Conservation (phyloP, 208 protist genomes). For the Acanthamoeba triangularis region DNA sequence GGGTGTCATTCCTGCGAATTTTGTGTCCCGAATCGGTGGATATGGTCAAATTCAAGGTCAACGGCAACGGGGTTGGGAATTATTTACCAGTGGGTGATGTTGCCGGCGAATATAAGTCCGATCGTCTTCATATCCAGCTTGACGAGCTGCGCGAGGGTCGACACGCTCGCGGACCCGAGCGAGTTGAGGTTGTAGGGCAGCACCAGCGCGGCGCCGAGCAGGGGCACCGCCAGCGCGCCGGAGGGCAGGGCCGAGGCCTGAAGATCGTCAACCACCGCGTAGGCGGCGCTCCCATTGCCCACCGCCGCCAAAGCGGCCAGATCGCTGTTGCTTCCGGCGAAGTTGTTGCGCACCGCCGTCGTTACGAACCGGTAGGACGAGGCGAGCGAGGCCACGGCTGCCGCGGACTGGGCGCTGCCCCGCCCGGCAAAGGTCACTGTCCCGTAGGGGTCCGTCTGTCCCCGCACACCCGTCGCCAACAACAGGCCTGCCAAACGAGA, state of each 20-base stretch:
- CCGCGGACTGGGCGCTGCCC: neutral
- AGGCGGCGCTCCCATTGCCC: neutral
- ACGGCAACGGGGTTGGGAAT: too few relatives aligned
- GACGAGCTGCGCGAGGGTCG: neutral
- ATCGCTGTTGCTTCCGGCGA: neutral
- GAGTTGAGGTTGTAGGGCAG: neutral
- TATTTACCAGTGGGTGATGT: slow-evolving; percentile 35
- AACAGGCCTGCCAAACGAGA: neutral
- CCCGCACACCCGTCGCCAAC: neutral
- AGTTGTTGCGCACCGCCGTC: neutral
- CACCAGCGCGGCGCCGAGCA: slow-evolving; percentile 15
- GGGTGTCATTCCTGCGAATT: neutral
- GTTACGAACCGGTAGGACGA: slow-evolving; percentile 3
- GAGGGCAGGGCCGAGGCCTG: neutral
- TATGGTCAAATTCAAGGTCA: too few relatives aligned
- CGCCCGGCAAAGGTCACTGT: neutral
- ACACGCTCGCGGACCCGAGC: neutral
- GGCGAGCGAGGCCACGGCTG: neutral
- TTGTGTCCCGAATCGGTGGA: neutral
- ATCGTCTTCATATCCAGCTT: neutral
- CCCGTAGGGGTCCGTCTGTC: neutral
- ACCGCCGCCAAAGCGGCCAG: neutral
- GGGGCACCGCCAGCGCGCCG: neutral
- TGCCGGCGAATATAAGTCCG: neutral
- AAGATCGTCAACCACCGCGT: slow-evolving; percentile 18